Base-by-base conservation (phyloP, 352 stramenopile species). In the Globisporangium echinulatum region DNA sequence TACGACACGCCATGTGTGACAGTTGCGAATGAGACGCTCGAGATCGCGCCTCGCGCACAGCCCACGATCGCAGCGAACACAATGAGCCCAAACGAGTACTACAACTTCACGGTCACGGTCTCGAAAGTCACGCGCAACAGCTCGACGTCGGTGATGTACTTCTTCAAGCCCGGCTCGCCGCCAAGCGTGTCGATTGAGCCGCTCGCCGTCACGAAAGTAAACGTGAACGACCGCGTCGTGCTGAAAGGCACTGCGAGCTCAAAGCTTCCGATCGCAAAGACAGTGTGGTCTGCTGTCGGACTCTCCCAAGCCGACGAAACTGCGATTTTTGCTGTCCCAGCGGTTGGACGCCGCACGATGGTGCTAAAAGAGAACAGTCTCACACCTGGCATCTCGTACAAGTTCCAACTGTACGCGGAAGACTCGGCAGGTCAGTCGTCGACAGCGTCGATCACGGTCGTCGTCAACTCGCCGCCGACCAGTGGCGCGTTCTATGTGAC, bases 181-280 rank as follows among this genome's bases (percentile, higher is more conserved):
- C 80, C 80, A 15, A 66, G 61, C 15, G 77, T 84, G 5, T 76
- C 74, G 1, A 88, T 90, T 38, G 76, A 83, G 9, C 59, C 75
- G 4, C 52, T 90, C 1, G 46, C 49, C 0, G 61, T 56, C 1
- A 49, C 68, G 5, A 88, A 88, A 48, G 74, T 87, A 1, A 90
- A 90, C 49, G 38, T 44, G 6, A 85, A 88, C 51, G 73, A 80
- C 44, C 76, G 78, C 4, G 68, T 87, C 4, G 48, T 90, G 4
- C 56, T 90, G 15, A 77, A 80, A 36, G 74, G 76, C 6, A 72
- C 60, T 11, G 71, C 82, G 2, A 56, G 55, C 3, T 88, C 74
- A 14, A 82, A 80, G 52, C 52, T 86, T 1, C 67, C 74, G 4
- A 54, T 86, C 3, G 66, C 42, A 11, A 74, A 67, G 36, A 76